Conservation (phyloP, 345 rosid species). For the Combretum micranthum region DNA sequence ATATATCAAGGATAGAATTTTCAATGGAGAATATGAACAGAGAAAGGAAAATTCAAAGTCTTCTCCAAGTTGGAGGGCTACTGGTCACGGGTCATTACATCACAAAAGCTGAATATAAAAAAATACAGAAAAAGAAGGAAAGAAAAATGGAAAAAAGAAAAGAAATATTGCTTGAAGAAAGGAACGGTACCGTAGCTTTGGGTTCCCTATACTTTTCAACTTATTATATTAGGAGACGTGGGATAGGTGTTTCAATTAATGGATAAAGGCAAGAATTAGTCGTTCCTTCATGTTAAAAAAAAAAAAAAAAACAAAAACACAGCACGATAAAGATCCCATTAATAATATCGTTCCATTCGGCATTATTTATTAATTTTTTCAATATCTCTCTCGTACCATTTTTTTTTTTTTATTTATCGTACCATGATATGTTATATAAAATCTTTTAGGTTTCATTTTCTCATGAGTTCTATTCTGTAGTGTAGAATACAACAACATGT, state of each 20-base stretch:
- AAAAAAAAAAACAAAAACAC: no score
- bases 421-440: neutral
- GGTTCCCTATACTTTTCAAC: neutral
- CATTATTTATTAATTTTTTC: neutral
- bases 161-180: no score
- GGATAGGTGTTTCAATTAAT: slow-evolving; percentile 16
- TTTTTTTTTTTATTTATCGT: slow-evolving; percentile 1
- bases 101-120: no score
- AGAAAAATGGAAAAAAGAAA: no score
- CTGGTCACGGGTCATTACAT: no score
- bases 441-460: no score
- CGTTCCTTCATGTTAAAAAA: neutral
- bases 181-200: no score
- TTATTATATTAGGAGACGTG: slow-evolving; percentile 2
- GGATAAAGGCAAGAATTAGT: slow-evolving; percentile 10
- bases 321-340: neutral
- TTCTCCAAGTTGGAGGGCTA: no score
- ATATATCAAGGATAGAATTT: no score
- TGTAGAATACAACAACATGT: slow-evolving; percentile 13
- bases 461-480: neutral
- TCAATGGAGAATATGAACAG: no score
- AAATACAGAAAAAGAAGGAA: no score
- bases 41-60: no score
- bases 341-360: neutral
- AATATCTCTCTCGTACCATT: neutral